These are phyloP conservation scores for Carex pumila DNA, from an alignment of 176 grass and related monocot species.

Conservation along the genomic window DNA sequence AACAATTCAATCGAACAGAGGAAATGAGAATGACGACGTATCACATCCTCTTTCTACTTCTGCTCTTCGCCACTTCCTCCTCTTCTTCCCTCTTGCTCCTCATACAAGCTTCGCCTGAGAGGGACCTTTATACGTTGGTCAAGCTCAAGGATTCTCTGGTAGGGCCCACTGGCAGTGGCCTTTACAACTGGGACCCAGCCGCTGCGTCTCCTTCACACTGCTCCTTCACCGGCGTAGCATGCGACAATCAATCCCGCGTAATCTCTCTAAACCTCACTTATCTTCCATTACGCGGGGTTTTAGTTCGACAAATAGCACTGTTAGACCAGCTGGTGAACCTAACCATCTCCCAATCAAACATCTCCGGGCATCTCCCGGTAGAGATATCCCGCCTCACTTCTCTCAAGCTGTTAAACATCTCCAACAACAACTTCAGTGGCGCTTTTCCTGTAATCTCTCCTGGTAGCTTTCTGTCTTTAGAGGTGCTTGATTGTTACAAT, in stretches of 20 bases:
- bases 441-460: neutral
- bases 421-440: conserved; percentile 68
- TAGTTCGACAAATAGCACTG: conserved; percentile 33
- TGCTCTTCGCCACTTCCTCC: neutral
- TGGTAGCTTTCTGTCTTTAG: conserved; percentile 28
- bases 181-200: conserved; percentile 49
- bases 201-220: conserved; percentile 37
- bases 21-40: neutral
- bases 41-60: conserved; percentile 4
- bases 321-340: conserved; percentile 53
- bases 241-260: conserved; percentile 39
- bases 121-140: conserved; percentile 26
- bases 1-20: neutral
- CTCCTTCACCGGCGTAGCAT: conserved; percentile 45
- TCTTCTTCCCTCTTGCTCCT: neutral
- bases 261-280: conserved; percentile 47
- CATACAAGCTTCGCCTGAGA: neutral
- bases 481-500: conserved; percentile 69
- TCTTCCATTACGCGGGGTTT: conserved; percentile 30
- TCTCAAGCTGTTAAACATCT: conserved; percentile 71
- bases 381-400: conserved; percentile 14
- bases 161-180: neutral
- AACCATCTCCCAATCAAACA: conserved; percentile 42
- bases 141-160: conserved; percentile 43
- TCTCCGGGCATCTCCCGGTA: conserved; percentile 30